phyloP scores from a whole-genome alignment of 2,329 filamentous ascomycete species.

The Didymellaceae sp. region DNA sequence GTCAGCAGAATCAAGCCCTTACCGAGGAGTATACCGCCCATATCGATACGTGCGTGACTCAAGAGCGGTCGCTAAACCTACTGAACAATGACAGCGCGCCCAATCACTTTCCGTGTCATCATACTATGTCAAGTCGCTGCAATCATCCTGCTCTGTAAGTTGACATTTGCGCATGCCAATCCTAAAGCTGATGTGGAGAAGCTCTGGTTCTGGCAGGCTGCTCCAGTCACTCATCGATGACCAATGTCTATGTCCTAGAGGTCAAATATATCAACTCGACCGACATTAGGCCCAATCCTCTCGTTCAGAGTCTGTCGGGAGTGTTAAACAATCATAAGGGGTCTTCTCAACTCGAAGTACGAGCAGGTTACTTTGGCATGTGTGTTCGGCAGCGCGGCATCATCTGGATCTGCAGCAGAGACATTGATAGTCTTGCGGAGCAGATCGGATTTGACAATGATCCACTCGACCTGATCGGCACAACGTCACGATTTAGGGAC shows the following conservation, averaged over 20 bases:
- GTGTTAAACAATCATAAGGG: constrained; percentile 91
- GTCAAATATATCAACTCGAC: constrained; percentile 91
- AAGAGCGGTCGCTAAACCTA: too few relatives aligned
- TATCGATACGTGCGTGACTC: too few relatives aligned
- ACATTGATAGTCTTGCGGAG: constrained; percentile 88
- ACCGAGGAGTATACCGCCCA: too few relatives aligned
- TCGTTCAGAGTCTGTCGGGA: constrained; percentile 85
- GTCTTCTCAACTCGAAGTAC: constrained; percentile 79
- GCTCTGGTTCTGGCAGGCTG: constrained; percentile 92
- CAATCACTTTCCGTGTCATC: too few relatives aligned
- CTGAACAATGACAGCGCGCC: too few relatives aligned
- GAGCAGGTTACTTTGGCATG: constrained; percentile 97
- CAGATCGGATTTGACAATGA: constrained; percentile 90
- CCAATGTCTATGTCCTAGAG: constrained; percentile 93
- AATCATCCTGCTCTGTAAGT: constrained; percentile 91
- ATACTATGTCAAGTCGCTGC: constrained; percentile 89
- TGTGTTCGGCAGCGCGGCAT: constrained; percentile 91
- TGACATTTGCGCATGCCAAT: constrained; percentile 18
- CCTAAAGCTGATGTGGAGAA: constrained; percentile 45
- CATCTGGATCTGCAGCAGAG: constrained; percentile 95
- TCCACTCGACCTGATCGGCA: constrained; percentile 94
- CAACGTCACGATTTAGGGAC: constrained; percentile 97
- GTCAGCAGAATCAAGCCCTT: too few relatives aligned
- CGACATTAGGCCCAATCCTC: constrained; percentile 80
- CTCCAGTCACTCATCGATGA: constrained; percentile 95